A percentile compares a stretch with the other conserved stretches of the same genome.
Conservation (phyloP, 2,329 filamentous ascomycete species). For the Pseudogymnoascus sp. region DNA sequence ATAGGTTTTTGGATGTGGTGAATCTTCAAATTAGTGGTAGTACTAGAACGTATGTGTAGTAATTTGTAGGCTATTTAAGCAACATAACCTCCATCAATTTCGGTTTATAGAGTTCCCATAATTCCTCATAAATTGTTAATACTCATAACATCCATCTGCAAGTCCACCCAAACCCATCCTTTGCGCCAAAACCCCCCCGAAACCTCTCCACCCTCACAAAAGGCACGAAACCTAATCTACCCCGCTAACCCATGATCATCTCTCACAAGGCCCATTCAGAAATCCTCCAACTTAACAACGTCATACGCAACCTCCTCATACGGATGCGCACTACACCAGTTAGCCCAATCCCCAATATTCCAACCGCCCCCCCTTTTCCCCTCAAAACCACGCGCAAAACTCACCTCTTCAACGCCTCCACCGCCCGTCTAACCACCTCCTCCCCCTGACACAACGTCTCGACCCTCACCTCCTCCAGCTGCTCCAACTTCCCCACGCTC, state of each 20-base stretch:
- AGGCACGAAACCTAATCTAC: background rate
- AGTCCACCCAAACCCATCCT: background rate
- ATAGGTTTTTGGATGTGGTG: too few relatives aligned
- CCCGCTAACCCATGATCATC: too few relatives aligned
- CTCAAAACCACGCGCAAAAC: too few relatives aligned
- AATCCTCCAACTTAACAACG: constrained; percentile 42
- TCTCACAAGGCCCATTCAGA: constrained; percentile 24
- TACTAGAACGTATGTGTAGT: background rate
- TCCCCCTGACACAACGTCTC: constrained; percentile 56
- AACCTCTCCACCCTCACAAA: too few relatives aligned
- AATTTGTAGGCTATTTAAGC: background rate
- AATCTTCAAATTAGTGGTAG: too few relatives aligned
- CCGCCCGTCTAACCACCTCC: constrained; percentile 47
- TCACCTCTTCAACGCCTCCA: constrained; percentile 57
- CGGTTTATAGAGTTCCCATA: background rate
- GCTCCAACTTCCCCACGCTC: constrained; percentile 46
- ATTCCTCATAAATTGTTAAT: background rate
- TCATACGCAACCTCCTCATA: constrained; percentile 46
- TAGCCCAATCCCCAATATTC: constrained; percentile 28
- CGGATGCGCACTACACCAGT: constrained; percentile 35
- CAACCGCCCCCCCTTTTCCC: background rate
- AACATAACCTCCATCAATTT: background rate
- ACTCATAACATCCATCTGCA: too few relatives aligned
- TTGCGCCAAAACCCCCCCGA: background rate
- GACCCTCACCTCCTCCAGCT: constrained; percentile 51